phyloP scores from a whole-genome alignment of 108 stramenopile genomes.

The Cyclotella cryptica region DNA sequence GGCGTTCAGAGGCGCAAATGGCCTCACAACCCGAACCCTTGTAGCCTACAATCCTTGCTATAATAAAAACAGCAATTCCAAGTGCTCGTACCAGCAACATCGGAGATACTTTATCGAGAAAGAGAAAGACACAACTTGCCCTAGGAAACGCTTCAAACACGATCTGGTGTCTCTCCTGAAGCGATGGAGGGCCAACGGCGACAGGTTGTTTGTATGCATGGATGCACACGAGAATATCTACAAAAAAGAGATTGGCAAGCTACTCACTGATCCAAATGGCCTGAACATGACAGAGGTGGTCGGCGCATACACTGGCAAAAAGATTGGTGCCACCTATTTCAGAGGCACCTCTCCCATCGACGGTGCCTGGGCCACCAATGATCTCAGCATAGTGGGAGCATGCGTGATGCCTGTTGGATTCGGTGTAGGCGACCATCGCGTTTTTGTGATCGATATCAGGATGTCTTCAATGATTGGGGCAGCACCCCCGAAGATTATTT shows the following conservation, averaged over 20 bases:
- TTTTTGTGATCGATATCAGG: slow-evolving; percentile 8
- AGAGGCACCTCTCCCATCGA: slow-evolving; percentile 28
- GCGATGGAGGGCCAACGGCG: slow-evolving; percentile 12
- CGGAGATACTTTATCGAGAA: slow-evolving; percentile 13
- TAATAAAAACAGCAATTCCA: not conserved
- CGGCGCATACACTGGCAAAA: slow-evolving; percentile 2
- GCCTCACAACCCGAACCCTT: not conserved
- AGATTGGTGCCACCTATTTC: slow-evolving; percentile 21
- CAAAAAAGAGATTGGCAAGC: not conserved
- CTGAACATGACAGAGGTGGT: slow-evolving; percentile 13
- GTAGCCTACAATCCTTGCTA: slow-evolving; percentile 22
- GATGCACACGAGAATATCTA: slow-evolving; percentile 31
- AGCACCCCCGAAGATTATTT: not conserved
- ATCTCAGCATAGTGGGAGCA: slow-evolving; percentile 3
- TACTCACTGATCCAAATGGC: slow-evolving; percentile 7
- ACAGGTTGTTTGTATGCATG: slow-evolving; percentile 9
- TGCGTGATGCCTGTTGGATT: slow-evolving; percentile 23
- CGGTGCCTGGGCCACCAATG: slow-evolving; percentile 5
- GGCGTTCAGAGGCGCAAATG: slow-evolving; percentile 10
- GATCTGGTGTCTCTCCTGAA: no score
- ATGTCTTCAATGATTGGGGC: slow-evolving; percentile 12
- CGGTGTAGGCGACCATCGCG: slow-evolving; percentile 27
- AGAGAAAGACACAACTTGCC: not conserved
- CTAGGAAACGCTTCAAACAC: slow-evolving; percentile 20
- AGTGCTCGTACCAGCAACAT: slow-evolving; percentile 16